phyloP scores from a whole-genome alignment of 148 eudicot species.

The Vaccinium darrowii region DNA sequence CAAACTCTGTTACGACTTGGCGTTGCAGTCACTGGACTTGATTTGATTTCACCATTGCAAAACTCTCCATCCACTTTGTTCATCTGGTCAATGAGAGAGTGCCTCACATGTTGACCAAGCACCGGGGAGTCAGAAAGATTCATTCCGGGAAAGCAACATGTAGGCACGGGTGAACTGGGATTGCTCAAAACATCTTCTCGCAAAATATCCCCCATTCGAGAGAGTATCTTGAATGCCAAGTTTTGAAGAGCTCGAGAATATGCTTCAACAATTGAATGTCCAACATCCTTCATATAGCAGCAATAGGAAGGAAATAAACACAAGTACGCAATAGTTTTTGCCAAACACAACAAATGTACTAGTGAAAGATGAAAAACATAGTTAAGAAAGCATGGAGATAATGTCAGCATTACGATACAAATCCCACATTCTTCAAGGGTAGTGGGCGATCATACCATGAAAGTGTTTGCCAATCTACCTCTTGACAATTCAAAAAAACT shows the following conservation, averaged over 20 bases:
- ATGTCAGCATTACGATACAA: neutral
- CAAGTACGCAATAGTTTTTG: neutral
- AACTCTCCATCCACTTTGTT: constrained; percentile 52
- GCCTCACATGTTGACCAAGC: constrained; percentile 45
- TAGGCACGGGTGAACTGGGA: constrained; percentile 66
- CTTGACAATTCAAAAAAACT: neutral
- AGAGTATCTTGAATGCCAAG: constrained; percentile 69
- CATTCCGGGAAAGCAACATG: constrained; percentile 45
- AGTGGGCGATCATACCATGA: neutral
- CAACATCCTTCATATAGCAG: neutral
- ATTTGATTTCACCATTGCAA: constrained; percentile 45
- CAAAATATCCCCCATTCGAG: constrained; percentile 72
- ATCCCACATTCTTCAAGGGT: neutral
- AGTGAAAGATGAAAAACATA: neutral
- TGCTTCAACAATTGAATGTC: constrained; percentile 79
- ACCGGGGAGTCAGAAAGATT: constrained; percentile 42
- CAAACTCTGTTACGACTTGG: constrained; percentile 59
- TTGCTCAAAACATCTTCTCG: constrained; percentile 82
- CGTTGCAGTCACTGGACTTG: constrained; percentile 55
- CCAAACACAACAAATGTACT: neutral
- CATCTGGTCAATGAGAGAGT: constrained; percentile 68
- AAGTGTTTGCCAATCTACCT: too few relatives aligned
- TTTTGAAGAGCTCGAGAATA: constrained; percentile 82
- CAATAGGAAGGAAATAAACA: constrained; percentile 4
- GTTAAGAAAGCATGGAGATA: neutral